Percentiles rank a stretch among this genome's conserved stretches.
phyloP scores from a whole-genome alignment of 139 green algal species.

The Yamagishiella unicocca region DNA sequence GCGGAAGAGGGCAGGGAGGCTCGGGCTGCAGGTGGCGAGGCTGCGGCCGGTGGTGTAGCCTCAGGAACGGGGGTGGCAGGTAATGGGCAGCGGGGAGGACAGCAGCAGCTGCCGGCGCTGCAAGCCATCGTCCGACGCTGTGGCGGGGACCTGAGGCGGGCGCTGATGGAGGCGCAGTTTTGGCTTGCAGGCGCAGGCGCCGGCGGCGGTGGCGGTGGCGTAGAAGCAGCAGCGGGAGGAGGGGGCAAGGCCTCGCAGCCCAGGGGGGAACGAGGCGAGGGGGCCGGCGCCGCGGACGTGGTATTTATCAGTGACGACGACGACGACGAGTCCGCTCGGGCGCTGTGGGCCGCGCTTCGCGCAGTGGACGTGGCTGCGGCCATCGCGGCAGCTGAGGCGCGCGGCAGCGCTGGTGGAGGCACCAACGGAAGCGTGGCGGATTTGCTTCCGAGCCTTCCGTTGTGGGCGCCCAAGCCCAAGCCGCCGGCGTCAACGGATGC shows the following conservation, averaged over 20 bases:
- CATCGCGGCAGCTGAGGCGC: background rate
- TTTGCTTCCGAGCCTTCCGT: background rate
- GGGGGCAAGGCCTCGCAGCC: background rate
- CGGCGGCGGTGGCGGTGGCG: background rate
- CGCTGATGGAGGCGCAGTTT: slow-evolving; percentile 37
- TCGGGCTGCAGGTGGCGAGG: background rate
- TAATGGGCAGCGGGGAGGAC: background rate
- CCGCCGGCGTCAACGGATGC: background rate
- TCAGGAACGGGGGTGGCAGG: background rate
- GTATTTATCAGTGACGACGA: background rate
- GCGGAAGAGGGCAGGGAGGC: too few species aligned
- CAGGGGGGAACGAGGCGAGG: background rate
- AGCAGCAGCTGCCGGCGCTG: background rate
- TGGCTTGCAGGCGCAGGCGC: background rate
- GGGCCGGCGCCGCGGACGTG: background rate
- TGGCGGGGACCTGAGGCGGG: slow-evolving; percentile 13
- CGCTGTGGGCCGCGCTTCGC: background rate
- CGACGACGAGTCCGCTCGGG: background rate
- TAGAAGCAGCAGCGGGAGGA: background rate
- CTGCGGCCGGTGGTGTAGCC: background rate
- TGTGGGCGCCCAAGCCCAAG: background rate
- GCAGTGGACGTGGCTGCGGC: background rate
- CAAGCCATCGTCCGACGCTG: slow-evolving; percentile 15
- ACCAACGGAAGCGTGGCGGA: background rate
- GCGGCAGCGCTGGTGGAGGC: background rate